Base-by-base conservation (phyloP, 2,329 filamentous ascomycete species). In the Alternaria rosae region DNA sequence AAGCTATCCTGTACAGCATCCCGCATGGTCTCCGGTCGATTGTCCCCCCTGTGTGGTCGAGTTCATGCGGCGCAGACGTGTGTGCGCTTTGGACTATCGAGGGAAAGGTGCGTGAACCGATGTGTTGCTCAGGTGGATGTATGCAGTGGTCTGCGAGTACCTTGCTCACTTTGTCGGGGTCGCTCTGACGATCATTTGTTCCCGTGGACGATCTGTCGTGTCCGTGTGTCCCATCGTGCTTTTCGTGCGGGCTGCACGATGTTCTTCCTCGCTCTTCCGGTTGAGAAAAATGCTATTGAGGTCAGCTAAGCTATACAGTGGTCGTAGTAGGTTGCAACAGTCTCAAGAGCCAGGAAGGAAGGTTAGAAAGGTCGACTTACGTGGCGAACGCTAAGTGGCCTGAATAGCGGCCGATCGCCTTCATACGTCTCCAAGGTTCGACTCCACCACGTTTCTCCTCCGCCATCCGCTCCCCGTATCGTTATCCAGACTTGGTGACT, bases 331-430 rank as follows among this genome's bases (percentile, higher is more conserved):
- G 62, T 64, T 59, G 68, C 69, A 68, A 72, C 66, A 72, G 54
- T 61, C 51, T 64, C 56, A 64, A 66, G 65, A 63, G 60, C 67
- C 56, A 64, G 59, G 66, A 66, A 57, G 50, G 67, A 59, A 21
- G 56, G 69, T 54, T 57, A 70, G 67, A 67, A 59, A 44, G 60
- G 67, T 64, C 59, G 55, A 72, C 75, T 70, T 70, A 80, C 78
- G 78, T 80, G 78, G 78, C 78, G 73, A 71, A 75, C 76, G 76
- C 77, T 80, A 78, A 80, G 74, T 80, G 78, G 78, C 70, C 75
- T 79, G 68, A 68, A 73, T 70, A 61, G 63, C 70, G 70, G 72
- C 71, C 76, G 77, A 79, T 79, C 76, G 70, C 60, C 69, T 67
- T 65, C 25, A 62, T 51, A 60, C 57, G 44, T 54, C 43, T 50